A percentile compares a stretch with the other conserved stretches of the same genome.
Evolutionary conservation across 345 rosid genomes (phyloP).

Genomic region (Trapa bicornis): DNA sequence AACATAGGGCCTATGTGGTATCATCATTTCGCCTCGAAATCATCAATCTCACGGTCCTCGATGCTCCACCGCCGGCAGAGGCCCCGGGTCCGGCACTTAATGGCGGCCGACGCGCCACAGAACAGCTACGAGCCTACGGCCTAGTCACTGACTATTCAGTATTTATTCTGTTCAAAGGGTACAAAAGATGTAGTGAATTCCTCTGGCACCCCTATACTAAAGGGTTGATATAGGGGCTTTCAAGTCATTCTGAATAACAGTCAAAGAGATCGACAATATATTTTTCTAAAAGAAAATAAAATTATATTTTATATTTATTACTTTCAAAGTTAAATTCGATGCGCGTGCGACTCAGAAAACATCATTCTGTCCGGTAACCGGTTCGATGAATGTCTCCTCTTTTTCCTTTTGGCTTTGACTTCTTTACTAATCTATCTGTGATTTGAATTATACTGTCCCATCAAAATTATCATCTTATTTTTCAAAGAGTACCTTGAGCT

Average conservation of each 20-base stretch:
- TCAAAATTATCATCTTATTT: too few species aligned
- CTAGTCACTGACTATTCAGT: background rate
- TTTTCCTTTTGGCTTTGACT: background rate
- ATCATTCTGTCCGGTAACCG: slow-evolving; percentile 36
- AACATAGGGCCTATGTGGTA: background rate
- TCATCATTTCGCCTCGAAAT: background rate
- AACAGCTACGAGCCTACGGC: background rate
- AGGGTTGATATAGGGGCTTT: background rate
- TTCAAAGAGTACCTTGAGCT: slow-evolving; percentile 39
- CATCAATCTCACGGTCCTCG: slow-evolving; percentile 8
- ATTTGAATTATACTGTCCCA: too few species aligned
- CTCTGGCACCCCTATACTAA: background rate
- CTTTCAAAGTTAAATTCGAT: background rate
- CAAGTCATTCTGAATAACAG: background rate
- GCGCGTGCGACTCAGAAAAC: slow-evolving; percentile 25
- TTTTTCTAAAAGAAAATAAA: background rate
- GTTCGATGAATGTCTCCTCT: slow-evolving; percentile 10
- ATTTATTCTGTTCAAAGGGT: too few species aligned
- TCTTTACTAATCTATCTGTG: background rate
- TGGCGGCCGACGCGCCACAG: background rate
- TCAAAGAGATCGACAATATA: background rate
- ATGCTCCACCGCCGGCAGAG: slow-evolving; percentile 1
- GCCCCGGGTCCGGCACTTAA: background rate
- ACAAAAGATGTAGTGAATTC: background rate
- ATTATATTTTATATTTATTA: background rate